Base-by-base conservation (phyloP, 345 rosid genomes). In the Camelina hispida region DNA sequence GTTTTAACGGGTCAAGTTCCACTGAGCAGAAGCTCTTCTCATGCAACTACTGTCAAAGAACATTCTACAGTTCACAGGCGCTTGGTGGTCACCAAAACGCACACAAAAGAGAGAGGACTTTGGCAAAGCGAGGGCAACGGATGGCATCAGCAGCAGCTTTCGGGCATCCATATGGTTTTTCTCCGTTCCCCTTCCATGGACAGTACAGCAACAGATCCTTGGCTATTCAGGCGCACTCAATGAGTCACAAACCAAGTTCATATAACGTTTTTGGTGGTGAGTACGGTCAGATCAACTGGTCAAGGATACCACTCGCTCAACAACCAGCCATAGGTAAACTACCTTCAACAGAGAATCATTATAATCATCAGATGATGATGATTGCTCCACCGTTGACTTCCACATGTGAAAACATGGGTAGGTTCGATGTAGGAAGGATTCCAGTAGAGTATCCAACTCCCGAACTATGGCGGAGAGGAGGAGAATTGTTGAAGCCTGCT, bases 81-180 rank as follows among this genome's bases (percentile, higher is more conserved):
- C 90, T 91, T 16, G 97, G 97, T 20, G 97, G 97, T 3, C 97
- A 91, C 69, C 97, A 91, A 81, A 91, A 91, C 70, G 97, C 96
- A 0, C 97, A 91, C 62, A 91, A 89, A 77, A 80, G 93, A 62
- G 97, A 91, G 62, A 87, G 97, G 69, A 89, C 89, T 56, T 78
- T 91, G 18, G 97, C 90, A 32, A 91, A 89, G 71, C 84, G 88
- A 72, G 88, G 89, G 6, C 87, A 83, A 61, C 83, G 81, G 51
- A 81, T 86, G 64, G 84, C 77, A 18, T 76, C 85, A 9, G 76
- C 83, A 7, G 48, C 82, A 62, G 76, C 81, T 74, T 85, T 88
- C 4, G 90, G 88, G 8, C 78, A 86, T 50, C 96, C 86, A 3
- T 86, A 81, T 44, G 83, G 83, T 81, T 71, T 79, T 71, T 73